Evolutionary conservation across 2,329 filamentous ascomycete genomes (phyloP).

Genomic region (Mycogone perniciosa): DNA sequence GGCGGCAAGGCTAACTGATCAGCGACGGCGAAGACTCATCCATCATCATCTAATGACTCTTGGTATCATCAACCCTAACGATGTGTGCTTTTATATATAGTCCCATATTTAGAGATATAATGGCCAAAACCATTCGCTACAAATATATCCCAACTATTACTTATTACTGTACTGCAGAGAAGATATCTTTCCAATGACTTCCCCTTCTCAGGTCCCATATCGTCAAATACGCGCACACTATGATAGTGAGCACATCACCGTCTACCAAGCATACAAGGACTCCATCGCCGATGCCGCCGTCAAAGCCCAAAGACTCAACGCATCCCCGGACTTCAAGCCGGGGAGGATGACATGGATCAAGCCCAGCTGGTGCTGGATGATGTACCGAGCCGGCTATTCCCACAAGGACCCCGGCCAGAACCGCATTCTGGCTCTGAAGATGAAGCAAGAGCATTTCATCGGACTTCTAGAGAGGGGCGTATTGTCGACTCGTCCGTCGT

Average conservation of each 20-base stretch:
- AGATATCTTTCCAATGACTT: background rate
- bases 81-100: too few relatives aligned
- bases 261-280: conserved; percentile 55
- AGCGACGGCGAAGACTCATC: background rate
- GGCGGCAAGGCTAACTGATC: background rate
- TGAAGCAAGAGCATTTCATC: conserved; percentile 45
- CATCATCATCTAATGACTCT: background rate
- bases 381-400: conserved; percentile 56
- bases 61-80: background rate
- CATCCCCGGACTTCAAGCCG: conserved; percentile 46
- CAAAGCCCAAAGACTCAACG: conserved; percentile 42
- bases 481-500: conserved; percentile 23
- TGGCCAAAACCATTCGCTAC: background rate
- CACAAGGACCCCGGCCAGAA: conserved; percentile 49
- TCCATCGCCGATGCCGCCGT: conserved; percentile 49
- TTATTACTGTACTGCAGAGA: too few relatives aligned
- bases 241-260: conserved; percentile 46
- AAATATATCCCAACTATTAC: too few relatives aligned
- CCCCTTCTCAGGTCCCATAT: conserved; percentile 24
- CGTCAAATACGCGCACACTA: conserved; percentile 48
- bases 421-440: conserved; percentile 50
- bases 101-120: background rate
- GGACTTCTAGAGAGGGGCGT: conserved; percentile 35
- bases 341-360: conserved; percentile 61
- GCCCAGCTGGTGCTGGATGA: conserved; percentile 58